These are phyloP conservation scores for Pseudotsuga menziesii DNA, from an alignment of 75 land plant species.

Conservation along the genomic window DNA sequence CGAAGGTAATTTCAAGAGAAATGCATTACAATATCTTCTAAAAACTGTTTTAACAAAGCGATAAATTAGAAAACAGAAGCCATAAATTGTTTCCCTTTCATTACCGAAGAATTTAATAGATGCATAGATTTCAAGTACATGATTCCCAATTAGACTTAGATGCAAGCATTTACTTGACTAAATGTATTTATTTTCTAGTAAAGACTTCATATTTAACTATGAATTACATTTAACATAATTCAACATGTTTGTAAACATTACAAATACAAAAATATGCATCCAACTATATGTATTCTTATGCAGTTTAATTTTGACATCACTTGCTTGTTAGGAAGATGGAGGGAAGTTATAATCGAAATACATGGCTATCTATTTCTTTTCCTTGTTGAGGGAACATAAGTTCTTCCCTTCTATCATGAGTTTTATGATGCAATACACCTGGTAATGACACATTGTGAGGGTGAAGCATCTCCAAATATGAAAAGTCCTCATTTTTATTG, in stretches of 20 bases:
- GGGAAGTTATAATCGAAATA: too few species aligned
- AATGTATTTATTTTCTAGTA: background rate
- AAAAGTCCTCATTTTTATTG: too few species aligned
- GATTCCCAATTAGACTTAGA: background rate
- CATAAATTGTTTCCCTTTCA: background rate
- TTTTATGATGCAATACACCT: too few species aligned
- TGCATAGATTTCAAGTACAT: background rate
- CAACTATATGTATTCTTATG: too few species aligned
- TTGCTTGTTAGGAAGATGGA: too few species aligned
- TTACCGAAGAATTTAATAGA: background rate
- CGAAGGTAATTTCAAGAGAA: background rate
- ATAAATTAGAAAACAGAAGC: background rate
- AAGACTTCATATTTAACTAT: background rate
- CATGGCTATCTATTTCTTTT: too few species aligned
- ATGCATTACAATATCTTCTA: background rate
- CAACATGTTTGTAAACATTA: background rate
- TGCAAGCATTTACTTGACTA: background rate
- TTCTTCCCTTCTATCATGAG: too few species aligned
- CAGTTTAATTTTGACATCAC: too few species aligned
- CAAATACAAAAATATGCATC: too few species aligned
- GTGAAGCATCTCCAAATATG: too few species aligned
- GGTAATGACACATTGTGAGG: too few species aligned
- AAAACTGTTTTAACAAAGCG: background rate
- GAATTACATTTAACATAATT: background rate
- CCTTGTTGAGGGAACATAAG: too few species aligned